These are phyloP conservation scores for Saccharomyces hybrid DNA, from an alignment of 1,139 yeast genomes.

Conservation along the genomic window DNA sequence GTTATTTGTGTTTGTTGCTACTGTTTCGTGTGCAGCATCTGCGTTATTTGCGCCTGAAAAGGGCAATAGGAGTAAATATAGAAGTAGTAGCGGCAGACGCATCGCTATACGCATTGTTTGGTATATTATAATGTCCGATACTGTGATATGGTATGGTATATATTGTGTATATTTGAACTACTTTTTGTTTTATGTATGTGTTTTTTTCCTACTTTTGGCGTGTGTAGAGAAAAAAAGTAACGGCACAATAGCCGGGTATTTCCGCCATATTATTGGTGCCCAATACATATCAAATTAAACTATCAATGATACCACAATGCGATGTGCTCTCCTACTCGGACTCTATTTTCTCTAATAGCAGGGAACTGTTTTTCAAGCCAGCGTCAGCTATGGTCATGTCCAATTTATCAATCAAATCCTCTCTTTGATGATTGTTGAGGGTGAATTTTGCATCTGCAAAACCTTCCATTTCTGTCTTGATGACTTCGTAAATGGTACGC, in stretches of 20 bases:
- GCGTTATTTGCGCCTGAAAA: not conserved
- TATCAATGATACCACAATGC: not conserved
- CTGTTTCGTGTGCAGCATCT: not conserved
- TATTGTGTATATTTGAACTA: not conserved
- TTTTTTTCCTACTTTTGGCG: not conserved
- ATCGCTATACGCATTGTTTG: not conserved
- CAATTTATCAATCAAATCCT: constrained; percentile 54
- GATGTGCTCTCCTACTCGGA: constrained; percentile 5
- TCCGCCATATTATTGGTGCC: not conserved
- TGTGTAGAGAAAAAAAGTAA: not conserved
- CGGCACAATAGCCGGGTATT: not conserved
- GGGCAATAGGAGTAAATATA: not conserved
- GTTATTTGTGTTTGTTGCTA: constrained; percentile 50
- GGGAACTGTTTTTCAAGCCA: constrained; percentile 73
- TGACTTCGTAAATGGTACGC: constrained; percentile 50
- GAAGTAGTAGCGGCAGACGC: not conserved
- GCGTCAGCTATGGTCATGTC: constrained; percentile 62
- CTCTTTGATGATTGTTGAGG: constrained; percentile 55
- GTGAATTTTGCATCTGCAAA: constrained; percentile 45
- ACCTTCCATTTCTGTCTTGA: constrained; percentile 46
- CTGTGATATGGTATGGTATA: not conserved
- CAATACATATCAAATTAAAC: not conserved
- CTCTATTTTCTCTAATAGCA: constrained; percentile 51
- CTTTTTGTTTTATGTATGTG: not conserved
- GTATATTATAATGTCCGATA: not conserved